A percentile compares a stretch with the other conserved stretches of the same genome.
phyloP scores from a whole-genome alignment of 805 yeast genomes.

The Yarrowia bubula region DNA sequence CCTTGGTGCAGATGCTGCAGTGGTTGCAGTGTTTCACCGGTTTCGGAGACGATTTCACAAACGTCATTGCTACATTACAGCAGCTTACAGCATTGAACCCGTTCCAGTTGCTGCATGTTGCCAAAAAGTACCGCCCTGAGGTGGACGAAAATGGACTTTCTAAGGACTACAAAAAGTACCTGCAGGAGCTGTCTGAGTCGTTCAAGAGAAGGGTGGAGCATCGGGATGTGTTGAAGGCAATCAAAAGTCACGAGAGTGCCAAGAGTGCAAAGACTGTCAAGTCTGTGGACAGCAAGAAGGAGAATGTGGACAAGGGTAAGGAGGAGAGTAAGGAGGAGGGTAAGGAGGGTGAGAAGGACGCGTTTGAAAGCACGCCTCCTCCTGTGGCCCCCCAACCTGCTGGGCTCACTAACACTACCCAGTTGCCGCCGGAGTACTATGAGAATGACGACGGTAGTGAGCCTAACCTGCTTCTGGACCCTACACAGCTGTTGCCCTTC shows the following conservation, averaged over 20 bases:
- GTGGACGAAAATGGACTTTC: conserved; percentile 71
- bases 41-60: conserved; percentile 50
- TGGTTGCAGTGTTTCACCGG: conserved; percentile 87
- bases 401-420: conserved; percentile 17
- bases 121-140: conserved; percentile 80
- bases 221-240: conserved; percentile 18
- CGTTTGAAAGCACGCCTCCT: conserved; percentile 16
- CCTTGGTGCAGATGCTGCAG: conserved; percentile 76
- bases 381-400: background rate
- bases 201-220: conserved; percentile 31
- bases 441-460: conserved; percentile 33
- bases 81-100: conserved; percentile 66
- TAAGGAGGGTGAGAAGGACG: background rate
- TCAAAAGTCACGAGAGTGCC: conserved; percentile 18
- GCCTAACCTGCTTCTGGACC: conserved; percentile 38
- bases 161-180: conserved; percentile 47
- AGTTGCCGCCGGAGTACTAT: conserved; percentile 22
- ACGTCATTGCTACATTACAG: conserved; percentile 46
- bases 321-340: background rate
- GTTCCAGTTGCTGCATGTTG: conserved; percentile 64
- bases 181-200: conserved; percentile 41
- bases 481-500: conserved; percentile 45
- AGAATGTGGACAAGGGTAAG: background rate
- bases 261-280: conserved; percentile 3
- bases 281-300: background rate